Base-by-base conservation (phyloP, 352 stramenopile species). In the Globisporangium emineosum region DNA sequence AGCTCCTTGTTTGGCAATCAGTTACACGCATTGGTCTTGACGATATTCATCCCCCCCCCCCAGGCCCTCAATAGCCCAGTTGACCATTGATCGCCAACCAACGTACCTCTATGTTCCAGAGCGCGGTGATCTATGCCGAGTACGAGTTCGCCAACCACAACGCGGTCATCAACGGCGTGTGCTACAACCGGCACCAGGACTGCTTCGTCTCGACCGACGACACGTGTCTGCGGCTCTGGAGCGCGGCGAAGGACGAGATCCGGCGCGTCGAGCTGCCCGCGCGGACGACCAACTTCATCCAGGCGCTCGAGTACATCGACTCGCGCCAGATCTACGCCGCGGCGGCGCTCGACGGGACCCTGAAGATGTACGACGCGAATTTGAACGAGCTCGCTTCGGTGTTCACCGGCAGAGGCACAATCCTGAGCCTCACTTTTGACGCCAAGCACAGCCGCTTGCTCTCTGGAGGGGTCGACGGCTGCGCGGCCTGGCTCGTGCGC, bases 161-260 rank as follows among this genome's bases (percentile, higher is more conserved):
- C 55, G 81, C 83, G 13, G 62, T 80, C 25, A 68, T 92, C 30
- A 75, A 79, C 27, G 63, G 68, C 2, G 72, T 89, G 29, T 90
- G 83, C 72, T 92, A 87, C 75, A 90, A 92, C 52, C 73, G 69
- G 4, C 71, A 81, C 17, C 74, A 88, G 5, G 76, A 88, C 67
- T 86, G 78, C 49, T 90, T 92, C 62, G 79, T 86, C 29, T 85
- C 79, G 27, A 73, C 70, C 25, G 75, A 88, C 66, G 72, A 87
- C 59, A 68, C 64, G 56, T 79, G 71, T 42, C 37, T 88, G 47
- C 67, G 69, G 40, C 73, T 89, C 32, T 89, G 82, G 83, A 69
- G 67, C 45, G 53, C 64, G 21, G 17, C 42, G 1, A 57, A 57
- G 33, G 67, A 62, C 10, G 77, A 88, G 32, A 66, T 83, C 2